Base-by-base conservation (phyloP, 306 rosid species). In the Cajanus cajan region DNA sequence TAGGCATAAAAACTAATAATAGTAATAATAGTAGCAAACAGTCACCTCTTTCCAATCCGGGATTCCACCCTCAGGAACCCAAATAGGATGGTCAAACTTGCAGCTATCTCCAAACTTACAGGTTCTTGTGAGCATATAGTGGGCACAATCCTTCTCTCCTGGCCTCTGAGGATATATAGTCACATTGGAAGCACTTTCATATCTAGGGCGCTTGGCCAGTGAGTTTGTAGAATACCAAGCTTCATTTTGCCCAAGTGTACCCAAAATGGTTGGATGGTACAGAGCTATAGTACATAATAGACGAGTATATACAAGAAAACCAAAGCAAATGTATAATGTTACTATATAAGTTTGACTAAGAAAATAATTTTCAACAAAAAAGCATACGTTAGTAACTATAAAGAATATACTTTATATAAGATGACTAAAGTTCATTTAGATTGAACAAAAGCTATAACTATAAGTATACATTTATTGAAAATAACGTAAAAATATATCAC, bases 31-130 rank as follows among this genome's bases (percentile, higher is more conserved):
- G 78, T 73, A 87, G 78, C 69, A 91, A 94, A 89, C 80, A 54
- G 89, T 95, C 98, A 95, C 98, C 97, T 95, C 98, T 95, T 95
- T 95, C 98, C 98, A 95, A 89, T 92, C 96, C 87, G 96, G 98
- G 86, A 95, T 95, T 95, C 98, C 98, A 87, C 98, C 98, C 80
- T 92, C 98, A 70, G 98, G 98, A 92, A 95, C 98, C 98, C 98
- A 95, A 90, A 91, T 85, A 92, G 98, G 98, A 91, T 95, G 98
- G 90, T 95, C 98, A 92, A 89, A 95, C 86, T 86, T 95, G 98
- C 98, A 95, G 96, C 84, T 84, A 52, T 95, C 97, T 86, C 98
- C 98, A 88, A 88, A 95, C 87, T 91, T 92, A 95, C 98, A 95
- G 89, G 96, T 92, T 91, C 98, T 92, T 79, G 98, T 95, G 81